Evolutionary conservation across 805 yeast genomes (phyloP).

Genomic region (Yamadazyma olivae): DNA sequence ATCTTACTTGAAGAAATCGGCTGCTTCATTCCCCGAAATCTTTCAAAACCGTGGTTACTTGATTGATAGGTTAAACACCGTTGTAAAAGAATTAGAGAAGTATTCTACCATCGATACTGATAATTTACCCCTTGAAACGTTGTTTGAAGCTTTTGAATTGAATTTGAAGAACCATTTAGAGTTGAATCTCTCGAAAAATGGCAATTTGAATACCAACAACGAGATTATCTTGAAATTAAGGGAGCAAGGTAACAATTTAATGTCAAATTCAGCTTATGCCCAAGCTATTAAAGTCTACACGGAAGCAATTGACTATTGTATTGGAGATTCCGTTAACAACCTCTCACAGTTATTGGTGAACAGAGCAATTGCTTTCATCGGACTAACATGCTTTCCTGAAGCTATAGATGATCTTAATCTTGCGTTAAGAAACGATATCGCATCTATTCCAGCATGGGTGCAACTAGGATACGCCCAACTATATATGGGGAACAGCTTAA

Average conservation of each 20-base stretch:
- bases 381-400: constrained; percentile 38
- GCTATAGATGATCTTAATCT: constrained; percentile 33
- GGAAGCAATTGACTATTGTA: constrained; percentile 27
- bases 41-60: constrained; percentile 8
- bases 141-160: constrained; percentile 10
- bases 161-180: constrained; percentile 9
- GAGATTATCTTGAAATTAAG: constrained; percentile 18
- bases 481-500: constrained; percentile 34
- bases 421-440: constrained; percentile 28
- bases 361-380: constrained; percentile 40
- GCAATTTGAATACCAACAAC: neutral
- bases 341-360: constrained; percentile 34
- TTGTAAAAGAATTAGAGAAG: constrained; percentile 10
- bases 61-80: constrained; percentile 10
- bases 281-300: constrained; percentile 40
- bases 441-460: constrained; percentile 41
- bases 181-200: neutral
- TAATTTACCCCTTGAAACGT: constrained; percentile 7
- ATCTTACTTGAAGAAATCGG: constrained; percentile 7
- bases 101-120: constrained; percentile 1
- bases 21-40: constrained; percentile 5
- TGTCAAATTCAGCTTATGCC: constrained; percentile 33
- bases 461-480: constrained; percentile 43
- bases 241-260: constrained; percentile 39
- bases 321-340: constrained; percentile 10